Base-by-base conservation (phyloP, 179 eudicot genomes). In the Drosera spatulata region DNA sequence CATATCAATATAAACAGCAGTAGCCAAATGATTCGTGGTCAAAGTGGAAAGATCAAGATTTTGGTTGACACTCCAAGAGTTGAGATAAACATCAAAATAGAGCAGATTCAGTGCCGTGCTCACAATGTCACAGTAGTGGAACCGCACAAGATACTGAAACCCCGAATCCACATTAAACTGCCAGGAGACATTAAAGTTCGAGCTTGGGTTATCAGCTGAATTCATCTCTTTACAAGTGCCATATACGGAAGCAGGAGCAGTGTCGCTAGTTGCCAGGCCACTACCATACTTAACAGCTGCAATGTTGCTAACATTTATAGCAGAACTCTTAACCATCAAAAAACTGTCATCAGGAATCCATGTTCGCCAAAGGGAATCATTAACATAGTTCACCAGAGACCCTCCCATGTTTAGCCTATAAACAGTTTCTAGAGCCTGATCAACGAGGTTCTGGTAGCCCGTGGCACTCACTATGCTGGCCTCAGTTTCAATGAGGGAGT, bases 351-450 rank as follows among this genome's bases (percentile, higher is more conserved):
- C 98, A 4, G 85, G 69, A 46, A 67, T 68, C 98, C 98, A 91
- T 58, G 72, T 88, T 50, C 96, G 71, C 69, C 85, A 75, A 15
- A 86, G 74, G 0, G 84, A 76, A 70, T 90, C 97, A 60, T 80
- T 84, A 58, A 38, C 50, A 11, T 65, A 68, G 7, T 77, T 70
- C 38, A 86, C 81, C 1, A 55, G 51, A 2, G 87, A 73, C 7
- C 93, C 97, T 48, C 97, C 95, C 85, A 87, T 79, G 49, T 90
- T 90, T 22, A 87, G 77, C 83, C 97, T 73, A 1, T 59, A 70
- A 60, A 83, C 74, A 4, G 82, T 87, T 67, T 83, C 85, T 13
- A 88, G 39, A 7, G 91, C 88, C 69, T 75, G 73, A 0, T 47
- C n/a, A 7, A 52, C 41, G 61, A 88, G 71, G 46, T 56, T 61